Evolutionary conservation across 805 yeast genomes (phyloP), one percentile per base, ranked within the genome.

Genomic region (Candida peoriensis): DNA sequence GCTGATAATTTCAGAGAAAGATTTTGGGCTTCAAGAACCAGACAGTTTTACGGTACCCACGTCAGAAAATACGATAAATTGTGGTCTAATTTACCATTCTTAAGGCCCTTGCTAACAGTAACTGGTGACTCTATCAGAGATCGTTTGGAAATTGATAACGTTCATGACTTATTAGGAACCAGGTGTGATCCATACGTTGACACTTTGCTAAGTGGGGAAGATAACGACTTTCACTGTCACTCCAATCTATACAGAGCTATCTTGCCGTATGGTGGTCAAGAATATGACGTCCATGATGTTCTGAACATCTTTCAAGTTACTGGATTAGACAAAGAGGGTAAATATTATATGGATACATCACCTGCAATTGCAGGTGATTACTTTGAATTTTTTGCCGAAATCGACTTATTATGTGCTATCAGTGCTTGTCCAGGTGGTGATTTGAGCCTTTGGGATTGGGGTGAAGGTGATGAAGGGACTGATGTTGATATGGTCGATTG

Each of bases 351-450:
- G 84, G 83, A 76, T 50, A 71, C 84, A 2, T 76, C 79, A 43
- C 85, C 85, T 2, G 78, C 84, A 3, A 60, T 67, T 23, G 56
- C 61, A 28, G 73, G 67, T 11, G 85, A 78, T 48, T 76, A 73
- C 52, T 76, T 78, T 47, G 84, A 78, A 54, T 66, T 75, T 52
- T 78, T 76, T 55, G 83, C 83, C 4, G 85, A 78, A 48, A 73
- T 72, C 30, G 84, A 78, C 48, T 56, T 78, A 38, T 56, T 78
- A 32, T 74, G 79, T 44, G 84, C 84, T 8, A 67, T 78, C 31
- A 69, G 76, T 36, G 78, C 83, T 8, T 78, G 83, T 53, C 84
- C 83, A 4, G 85, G 84, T 32, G 85, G 85, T 20, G 84, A 78
- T 54, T 59, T 78, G 39, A 72, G 79, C 20, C 63, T 66, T 33